Conservation (phyloP, 2,329 filamentous ascomycete species). For the Sarocladium kiliense region DNA sequence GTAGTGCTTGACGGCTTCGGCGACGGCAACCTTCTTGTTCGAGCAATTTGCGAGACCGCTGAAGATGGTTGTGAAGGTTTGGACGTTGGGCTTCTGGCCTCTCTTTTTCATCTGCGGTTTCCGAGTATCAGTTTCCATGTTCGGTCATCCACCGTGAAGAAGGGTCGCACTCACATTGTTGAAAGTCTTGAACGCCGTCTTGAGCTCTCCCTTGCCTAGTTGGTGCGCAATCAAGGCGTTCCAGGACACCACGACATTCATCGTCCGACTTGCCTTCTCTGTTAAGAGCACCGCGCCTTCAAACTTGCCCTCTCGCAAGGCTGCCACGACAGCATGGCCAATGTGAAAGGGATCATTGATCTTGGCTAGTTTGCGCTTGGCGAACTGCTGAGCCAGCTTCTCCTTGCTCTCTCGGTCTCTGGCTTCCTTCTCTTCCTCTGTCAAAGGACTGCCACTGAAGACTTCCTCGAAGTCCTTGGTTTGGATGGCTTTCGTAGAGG, state of each 20-base stretch:
- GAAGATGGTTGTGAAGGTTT: constrained; percentile 82
- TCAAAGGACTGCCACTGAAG: neutral
- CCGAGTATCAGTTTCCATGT: constrained; percentile 10
- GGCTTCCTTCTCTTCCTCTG: constrained; percentile 1
- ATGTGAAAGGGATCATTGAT: constrained; percentile 69
- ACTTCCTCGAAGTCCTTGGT: neutral
- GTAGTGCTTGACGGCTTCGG: constrained; percentile 71
- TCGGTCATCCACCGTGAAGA: neutral
- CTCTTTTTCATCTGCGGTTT: constrained; percentile 83
- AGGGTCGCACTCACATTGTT: constrained; percentile 63
- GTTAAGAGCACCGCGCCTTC: constrained; percentile 65
- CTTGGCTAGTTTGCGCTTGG: constrained; percentile 54
- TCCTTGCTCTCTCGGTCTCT: neutral
- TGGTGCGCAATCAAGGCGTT: constrained; percentile 76
- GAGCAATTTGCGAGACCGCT: constrained; percentile 62
- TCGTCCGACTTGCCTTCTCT: constrained; percentile 60
- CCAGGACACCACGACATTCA: constrained; percentile 71
- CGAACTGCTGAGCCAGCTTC: constrained; percentile 14
- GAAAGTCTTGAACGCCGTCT: constrained; percentile 70
- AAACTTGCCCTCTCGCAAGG: constrained; percentile 53
- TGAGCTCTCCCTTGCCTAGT: constrained; percentile 55
- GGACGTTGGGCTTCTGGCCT: constrained; percentile 69
- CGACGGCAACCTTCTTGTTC: constrained; percentile 54
- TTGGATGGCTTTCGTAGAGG: neutral
- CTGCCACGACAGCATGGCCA: constrained; percentile 57